Conservation (phyloP, 768 basidiomycete species). For the Podaxis sp. region DNA sequence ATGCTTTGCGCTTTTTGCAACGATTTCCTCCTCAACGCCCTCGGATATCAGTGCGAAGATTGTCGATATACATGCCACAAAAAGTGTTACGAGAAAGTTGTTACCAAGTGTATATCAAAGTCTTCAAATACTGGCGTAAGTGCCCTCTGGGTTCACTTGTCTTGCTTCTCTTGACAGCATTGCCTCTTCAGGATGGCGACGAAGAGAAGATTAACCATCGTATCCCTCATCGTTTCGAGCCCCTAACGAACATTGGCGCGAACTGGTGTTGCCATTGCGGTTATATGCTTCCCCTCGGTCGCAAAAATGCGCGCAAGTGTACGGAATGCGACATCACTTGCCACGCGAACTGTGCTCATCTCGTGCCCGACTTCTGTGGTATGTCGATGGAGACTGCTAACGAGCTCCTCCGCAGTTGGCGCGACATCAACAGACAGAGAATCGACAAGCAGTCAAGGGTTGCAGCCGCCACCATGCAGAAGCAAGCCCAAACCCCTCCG, state of each 20-base stretch:
- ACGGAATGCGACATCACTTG: slow-evolving; percentile 96
- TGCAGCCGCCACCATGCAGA: slow-evolving; percentile 1
- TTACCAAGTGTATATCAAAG: slow-evolving; percentile 99
- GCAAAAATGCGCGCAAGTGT: slow-evolving; percentile 95
- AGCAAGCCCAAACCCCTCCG: slow-evolving; percentile 8
- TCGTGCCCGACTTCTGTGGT: slow-evolving; percentile 99
- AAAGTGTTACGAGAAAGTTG: slow-evolving; percentile 98
- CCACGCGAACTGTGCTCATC: slow-evolving; percentile 95
- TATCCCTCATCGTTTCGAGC: slow-evolving; percentile 97
- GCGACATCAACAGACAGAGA: slow-evolving; percentile 79
- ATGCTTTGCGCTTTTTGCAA: slow-evolving; percentile 98
- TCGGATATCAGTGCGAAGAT: slow-evolving; percentile 99
- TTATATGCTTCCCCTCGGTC: slow-evolving; percentile 94
- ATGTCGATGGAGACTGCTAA: slow-evolving; percentile 99
- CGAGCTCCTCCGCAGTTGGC: slow-evolving; percentile 84
- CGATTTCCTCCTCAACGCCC: slow-evolving; percentile 95
- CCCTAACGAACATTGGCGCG: slow-evolving; percentile 93
- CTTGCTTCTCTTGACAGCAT: slow-evolving; percentile 8
- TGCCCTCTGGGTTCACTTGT: slow-evolving; percentile 16
- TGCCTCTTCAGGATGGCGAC: slow-evolving; percentile 72
- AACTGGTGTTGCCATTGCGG: slow-evolving; percentile 99
- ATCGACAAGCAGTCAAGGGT: slow-evolving; percentile 13
- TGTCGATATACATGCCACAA: slow-evolving; percentile 99
- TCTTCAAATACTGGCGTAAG: slow-evolving; percentile 83
- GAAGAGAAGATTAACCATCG: slow-evolving; percentile 99